Evolutionary conservation across 2,329 filamentous ascomycete genomes (phyloP).

Genomic region (Malbranchea cinnamomea): DNA sequence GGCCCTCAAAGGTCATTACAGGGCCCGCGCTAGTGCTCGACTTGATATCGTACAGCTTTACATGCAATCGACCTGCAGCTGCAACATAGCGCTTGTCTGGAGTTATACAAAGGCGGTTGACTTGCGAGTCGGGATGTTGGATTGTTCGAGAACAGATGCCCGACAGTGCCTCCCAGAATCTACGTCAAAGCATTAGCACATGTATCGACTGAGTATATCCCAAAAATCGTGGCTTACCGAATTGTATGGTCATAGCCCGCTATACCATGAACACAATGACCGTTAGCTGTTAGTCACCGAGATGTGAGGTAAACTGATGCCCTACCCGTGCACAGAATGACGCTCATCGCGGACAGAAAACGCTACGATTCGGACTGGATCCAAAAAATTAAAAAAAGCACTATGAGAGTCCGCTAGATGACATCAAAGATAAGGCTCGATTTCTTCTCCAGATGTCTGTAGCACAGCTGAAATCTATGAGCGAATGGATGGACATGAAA

Average conservation of each 20-base stretch:
- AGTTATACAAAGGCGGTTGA: constrained; percentile 95
- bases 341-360: constrained; percentile 40
- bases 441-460: no score
- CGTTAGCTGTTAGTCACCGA: constrained; percentile 11
- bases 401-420: no score
- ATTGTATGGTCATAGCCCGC: constrained; percentile 66
- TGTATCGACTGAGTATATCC: no score
- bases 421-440: no score
- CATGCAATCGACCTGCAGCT: constrained; percentile 63
- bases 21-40: constrained; percentile 95
- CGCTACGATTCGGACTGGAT: no score
- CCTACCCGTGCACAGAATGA: constrained; percentile 52
- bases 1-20: constrained; percentile 84
- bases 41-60: constrained; percentile 98
- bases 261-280: constrained; percentile 15
- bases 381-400: no score
- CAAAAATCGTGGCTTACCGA: constrained; percentile 34
- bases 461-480: no score
- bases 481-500: no score
- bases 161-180: constrained; percentile 96
- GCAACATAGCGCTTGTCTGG: constrained; percentile 94
- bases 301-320: constrained; percentile 4
- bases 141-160: constrained; percentile 97
- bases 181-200: constrained; percentile 31
- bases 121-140: constrained; percentile 93